Conservation (phyloP, 805 yeast genomes). For the Lipomyces chichibuensis region DNA sequence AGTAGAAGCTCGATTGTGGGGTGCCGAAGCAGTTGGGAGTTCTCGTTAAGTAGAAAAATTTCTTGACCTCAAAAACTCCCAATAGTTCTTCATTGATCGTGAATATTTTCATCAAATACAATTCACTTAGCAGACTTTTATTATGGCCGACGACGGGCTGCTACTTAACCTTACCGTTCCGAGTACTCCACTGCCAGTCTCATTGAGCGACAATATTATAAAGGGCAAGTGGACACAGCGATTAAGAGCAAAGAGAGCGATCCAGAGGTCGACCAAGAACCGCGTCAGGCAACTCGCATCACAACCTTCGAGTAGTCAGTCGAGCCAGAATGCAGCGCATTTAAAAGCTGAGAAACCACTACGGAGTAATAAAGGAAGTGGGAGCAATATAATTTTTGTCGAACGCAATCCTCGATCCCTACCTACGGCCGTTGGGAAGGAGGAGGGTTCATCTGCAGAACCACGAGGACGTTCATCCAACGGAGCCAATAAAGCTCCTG, state of each 20-base stretch:
- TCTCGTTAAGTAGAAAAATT: background rate
- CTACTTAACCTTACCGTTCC: conserved; percentile 70
- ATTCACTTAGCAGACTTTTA: background rate
- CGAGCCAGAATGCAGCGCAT: background rate
- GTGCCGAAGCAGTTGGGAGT: background rate
- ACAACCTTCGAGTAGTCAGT: conserved; percentile 4
- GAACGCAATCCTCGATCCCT: conserved; percentile 2
- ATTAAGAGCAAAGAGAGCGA: conserved; percentile 57
- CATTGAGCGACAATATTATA: conserved; percentile 42
- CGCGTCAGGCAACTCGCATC: background rate
- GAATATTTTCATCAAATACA: background rate
- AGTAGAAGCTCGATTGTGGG: background rate
- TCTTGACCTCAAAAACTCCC: background rate
- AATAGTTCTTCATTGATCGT: too few relatives aligned
- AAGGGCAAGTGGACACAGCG: conserved; percentile 88
- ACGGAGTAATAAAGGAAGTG: conserved; percentile 17
- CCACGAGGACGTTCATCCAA: background rate
- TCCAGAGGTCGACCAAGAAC: conserved; percentile 22
- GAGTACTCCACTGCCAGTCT: conserved; percentile 38
- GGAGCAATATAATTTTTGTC: conserved; percentile 23
- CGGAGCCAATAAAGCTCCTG: background rate
- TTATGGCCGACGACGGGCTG: conserved; percentile 66
- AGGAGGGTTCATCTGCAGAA: background rate
- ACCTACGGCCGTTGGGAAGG: background rate
- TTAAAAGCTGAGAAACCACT: background rate